Conservation (phyloP, 768 basidiomycete species). For the Tephrocybe rancida region DNA sequence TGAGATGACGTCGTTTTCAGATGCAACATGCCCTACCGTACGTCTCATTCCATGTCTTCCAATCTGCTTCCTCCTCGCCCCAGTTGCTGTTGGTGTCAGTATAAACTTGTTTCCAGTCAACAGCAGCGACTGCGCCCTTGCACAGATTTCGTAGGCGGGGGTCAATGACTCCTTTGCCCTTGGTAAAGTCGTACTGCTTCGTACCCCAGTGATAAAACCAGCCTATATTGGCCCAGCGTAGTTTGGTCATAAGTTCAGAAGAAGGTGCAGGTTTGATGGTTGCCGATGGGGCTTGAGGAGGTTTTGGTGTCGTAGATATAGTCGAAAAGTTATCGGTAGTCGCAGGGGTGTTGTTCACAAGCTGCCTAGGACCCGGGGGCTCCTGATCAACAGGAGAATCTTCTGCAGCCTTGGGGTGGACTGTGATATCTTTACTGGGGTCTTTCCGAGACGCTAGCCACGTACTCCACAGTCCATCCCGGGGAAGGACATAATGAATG, state of each 20-base stretch:
- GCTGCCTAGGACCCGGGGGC: conserved; percentile 57
- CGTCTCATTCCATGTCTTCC: conserved; percentile 73
- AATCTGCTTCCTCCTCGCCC: conserved; percentile 59
- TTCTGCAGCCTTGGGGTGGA: conserved; percentile 49
- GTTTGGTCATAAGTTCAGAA: conserved; percentile 65
- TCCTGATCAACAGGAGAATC: conserved; percentile 21
- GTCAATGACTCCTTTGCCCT: conserved; percentile 66
- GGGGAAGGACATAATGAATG: conserved; percentile 79
- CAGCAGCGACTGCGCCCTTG: conserved; percentile 54
- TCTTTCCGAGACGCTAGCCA: conserved; percentile 40
- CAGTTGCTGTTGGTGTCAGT: conserved; percentile 42
- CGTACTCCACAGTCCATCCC: conserved; percentile 76
- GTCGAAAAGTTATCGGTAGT: conserved; percentile 53
- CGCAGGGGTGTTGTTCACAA: conserved; percentile 76
- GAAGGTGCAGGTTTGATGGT: conserved; percentile 51
- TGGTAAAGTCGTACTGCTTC: conserved; percentile 91
- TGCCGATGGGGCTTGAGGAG: conserved; percentile 63
- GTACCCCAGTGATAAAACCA: conserved; percentile 97
- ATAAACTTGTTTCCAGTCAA: conserved; percentile 77
- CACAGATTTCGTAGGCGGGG: conserved; percentile 59
- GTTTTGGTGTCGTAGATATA: conserved; percentile 60
- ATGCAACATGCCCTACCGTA: conserved; percentile 60
- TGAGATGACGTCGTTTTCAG: background rate
- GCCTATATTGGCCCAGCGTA: conserved; percentile 96
- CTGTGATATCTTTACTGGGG: conserved; percentile 28